Conservation (phyloP, 2,329 filamentous ascomycete species). For the Annulohypoxylon truncatum region DNA sequence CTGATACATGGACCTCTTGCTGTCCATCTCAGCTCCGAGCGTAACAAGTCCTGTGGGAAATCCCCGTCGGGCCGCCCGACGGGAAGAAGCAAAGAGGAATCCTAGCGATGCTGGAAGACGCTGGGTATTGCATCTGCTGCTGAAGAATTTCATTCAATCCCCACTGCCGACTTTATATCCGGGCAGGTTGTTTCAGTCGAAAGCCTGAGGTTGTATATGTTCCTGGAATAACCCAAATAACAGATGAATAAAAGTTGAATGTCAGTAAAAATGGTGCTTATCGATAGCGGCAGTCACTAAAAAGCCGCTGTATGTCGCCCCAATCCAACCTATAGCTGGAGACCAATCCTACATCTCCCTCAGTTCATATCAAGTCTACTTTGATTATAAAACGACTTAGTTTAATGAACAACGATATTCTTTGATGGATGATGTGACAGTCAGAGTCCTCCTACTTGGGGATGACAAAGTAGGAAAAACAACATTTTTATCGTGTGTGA, state of each 20-base stretch:
- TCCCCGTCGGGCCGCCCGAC: conserved; percentile 30
- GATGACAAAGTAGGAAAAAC: conserved; percentile 71
- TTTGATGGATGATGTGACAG: conserved; percentile 60
- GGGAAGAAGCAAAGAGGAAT: conserved; percentile 18
- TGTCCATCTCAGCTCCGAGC: conserved; percentile 42
- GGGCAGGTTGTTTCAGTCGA: neutral
- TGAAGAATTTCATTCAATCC: conserved; percentile 46
- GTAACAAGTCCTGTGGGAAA: conserved; percentile 40
- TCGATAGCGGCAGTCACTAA: conserved; percentile 39
- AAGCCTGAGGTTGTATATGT: neutral
- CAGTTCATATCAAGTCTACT: neutral
- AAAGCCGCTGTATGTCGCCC: conserved; percentile 6
- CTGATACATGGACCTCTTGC: conserved; percentile 62
- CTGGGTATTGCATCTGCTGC: conserved; percentile 40
- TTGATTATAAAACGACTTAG: neutral
- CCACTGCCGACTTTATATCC: neutral
- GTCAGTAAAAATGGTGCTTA: conserved; percentile 36
- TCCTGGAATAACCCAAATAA: neutral
- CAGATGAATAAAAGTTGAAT: conserved; percentile 20
- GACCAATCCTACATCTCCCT: conserved; percentile 6
- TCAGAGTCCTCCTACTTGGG: conserved; percentile 69
- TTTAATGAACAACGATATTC: neutral
- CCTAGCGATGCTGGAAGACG: conserved; percentile 35
- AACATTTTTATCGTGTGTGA: conserved; percentile 68
- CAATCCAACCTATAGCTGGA: neutral